Base-by-base conservation (phyloP, 192 early-diverging fungal species). In the Chytriomyces confervae region DNA sequence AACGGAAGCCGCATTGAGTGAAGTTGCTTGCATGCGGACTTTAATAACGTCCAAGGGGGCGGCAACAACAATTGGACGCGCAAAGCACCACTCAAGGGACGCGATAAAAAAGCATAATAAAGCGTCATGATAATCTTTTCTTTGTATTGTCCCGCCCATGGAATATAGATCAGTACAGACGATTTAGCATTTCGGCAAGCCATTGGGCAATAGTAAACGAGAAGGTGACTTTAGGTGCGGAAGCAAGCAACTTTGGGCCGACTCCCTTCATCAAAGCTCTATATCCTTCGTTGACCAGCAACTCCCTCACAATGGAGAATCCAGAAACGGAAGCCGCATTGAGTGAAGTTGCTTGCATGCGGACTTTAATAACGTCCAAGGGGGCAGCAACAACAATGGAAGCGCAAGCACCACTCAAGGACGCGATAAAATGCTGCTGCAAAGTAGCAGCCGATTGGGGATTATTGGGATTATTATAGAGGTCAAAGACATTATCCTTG, bases 21-120 rank as follows among this genome's bases (percentile, higher is more conserved):
- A 89, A 61, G 92, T 90, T 64, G 93, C 92, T 84, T 97, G 96
- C 82, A 97, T 94, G 62, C 96, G 91, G 16, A 94, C 95, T 90
- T 97, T 97, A 84, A 97, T 92, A 10, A 97, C 95, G 81, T 97
- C 96, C 78, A 97, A 86, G 6, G 96, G 96, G 20, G 94, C 92
- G 10, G 95, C 92, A 20, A 97, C 91, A 8, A 92, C 90, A 81
- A 97, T n/a, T 92, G 48, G 93, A 93, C 9, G 94, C 94, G 47
- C 92, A 27, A 85, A 11, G 95, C 92, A 43, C 95, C 96, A 67
- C 90, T 93, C 69, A 96, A 92, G 24, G 36, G 95, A 95, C 9
- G 94, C 88, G 72, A 89, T 89, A 82, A 95, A 95, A 89, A 27
- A 27, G 24, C 24, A 27, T 27, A 36, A 36, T 36, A 36, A 36